phyloP scores from a whole-genome alignment of 2,329 filamentous ascomycete species.

The Colletotrichum theobromicola region DNA sequence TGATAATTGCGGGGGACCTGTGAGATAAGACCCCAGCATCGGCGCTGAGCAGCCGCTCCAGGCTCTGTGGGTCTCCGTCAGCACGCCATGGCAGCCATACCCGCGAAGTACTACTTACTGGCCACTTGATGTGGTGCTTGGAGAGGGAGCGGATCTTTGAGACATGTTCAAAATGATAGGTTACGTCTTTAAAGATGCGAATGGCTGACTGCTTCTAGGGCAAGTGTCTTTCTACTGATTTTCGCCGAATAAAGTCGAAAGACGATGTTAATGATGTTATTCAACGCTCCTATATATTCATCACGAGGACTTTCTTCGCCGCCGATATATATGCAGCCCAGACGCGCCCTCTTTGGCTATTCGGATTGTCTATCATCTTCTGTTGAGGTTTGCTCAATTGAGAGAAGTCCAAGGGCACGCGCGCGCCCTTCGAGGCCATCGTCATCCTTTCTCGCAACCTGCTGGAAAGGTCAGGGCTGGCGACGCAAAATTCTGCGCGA shows the following conservation, averaged over 20 bases:
- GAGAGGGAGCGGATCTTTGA: not conserved
- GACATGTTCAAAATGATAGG: not conserved
- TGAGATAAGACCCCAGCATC: not conserved
- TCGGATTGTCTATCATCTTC: not conserved
- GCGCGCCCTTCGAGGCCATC: not conserved
- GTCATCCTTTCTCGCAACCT: not conserved
- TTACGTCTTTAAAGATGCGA: not conserved
- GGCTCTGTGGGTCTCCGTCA: not conserved
- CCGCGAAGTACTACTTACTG: not conserved
- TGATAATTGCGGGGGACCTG: not conserved
- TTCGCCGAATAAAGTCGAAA: not conserved
- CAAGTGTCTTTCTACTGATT: not conserved
- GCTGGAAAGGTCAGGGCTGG: not conserved
- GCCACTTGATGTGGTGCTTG: not conserved
- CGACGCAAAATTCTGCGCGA: not conserved
- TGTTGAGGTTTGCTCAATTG: not conserved
- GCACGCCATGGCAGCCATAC: not conserved
- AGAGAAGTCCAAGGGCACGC: slow-evolving; percentile 1
- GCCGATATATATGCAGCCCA: not conserved
- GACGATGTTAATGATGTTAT: not conserved
- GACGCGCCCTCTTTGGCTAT: not conserved
- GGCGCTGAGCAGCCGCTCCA: not conserved
- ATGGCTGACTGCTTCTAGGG: not conserved
- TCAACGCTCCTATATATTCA: not conserved
- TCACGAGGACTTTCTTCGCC: not conserved